Evolutionary conservation across 345 rosid species (phyloP).

Genomic region (Heritiera littoralis): DNA sequence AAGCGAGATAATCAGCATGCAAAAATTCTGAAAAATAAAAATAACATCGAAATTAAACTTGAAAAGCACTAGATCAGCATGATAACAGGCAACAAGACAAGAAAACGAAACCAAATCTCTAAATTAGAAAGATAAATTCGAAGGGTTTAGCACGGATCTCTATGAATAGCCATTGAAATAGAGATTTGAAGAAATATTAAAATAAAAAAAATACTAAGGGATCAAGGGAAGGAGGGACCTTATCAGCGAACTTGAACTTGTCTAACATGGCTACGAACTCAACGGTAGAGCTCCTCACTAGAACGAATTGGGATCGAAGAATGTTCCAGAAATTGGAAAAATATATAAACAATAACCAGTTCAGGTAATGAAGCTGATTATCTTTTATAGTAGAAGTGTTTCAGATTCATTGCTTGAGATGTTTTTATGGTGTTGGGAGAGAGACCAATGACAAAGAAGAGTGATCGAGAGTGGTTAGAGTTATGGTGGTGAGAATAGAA

Average conservation of each 20-base stretch:
- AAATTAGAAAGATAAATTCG: neutral
- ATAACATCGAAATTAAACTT: neutral
- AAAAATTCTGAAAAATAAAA: neutral
- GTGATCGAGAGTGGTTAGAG: no score
- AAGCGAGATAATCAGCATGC: slow-evolving; percentile 8
- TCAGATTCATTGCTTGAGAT: neutral
- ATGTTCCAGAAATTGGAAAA: slow-evolving; percentile 15
- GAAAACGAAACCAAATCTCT: slow-evolving; percentile 3
- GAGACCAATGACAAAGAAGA: no score
- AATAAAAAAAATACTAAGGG: neutral
- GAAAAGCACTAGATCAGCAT: slow-evolving; percentile 9
- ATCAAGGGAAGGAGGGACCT: slow-evolving; percentile 28
- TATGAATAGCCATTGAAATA: neutral
- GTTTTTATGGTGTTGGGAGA: neutral
- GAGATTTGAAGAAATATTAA: neutral
- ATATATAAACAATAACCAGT: neutral
- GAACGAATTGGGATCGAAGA: neutral
- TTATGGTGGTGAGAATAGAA: no score
- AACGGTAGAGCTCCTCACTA: slow-evolving; percentile 14
- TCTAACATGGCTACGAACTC: slow-evolving; percentile 27
- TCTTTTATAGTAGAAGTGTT: slow-evolving; percentile 11
- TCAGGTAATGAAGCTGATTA: neutral
- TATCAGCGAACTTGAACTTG: slow-evolving; percentile 27
- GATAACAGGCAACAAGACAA: neutral
- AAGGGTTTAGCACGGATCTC: slow-evolving; percentile 11